Evolutionary conservation across 2,329 filamentous ascomycete genomes (phyloP).

Genomic region (Drechslerella coelobrocha): DNA sequence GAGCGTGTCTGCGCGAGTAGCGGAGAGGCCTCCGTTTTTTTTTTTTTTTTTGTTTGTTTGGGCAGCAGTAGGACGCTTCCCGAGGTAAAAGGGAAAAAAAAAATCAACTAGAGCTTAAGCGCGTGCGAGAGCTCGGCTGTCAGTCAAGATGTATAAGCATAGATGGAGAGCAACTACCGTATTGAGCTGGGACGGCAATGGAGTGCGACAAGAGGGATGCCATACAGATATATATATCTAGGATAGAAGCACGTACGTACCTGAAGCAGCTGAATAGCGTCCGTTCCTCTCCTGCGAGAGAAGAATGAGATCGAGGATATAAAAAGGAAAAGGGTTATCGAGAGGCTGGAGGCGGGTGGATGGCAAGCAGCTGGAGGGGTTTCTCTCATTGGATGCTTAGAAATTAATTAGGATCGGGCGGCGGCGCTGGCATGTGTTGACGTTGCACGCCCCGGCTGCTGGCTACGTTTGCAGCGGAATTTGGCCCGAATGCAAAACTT

Average conservation of each 20-base stretch:
- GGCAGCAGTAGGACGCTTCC: neutral
- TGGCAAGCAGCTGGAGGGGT: too few relatives aligned
- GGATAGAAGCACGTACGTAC: too few relatives aligned
- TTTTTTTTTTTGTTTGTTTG: neutral
- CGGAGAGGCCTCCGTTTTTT: too few relatives aligned
- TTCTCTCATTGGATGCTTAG: neutral
- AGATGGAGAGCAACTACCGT: too few relatives aligned
- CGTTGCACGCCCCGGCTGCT: neutral
- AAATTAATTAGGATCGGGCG: neutral
- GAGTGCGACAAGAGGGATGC: too few relatives aligned
- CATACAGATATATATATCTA: too few relatives aligned
- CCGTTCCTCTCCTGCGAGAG: too few relatives aligned
- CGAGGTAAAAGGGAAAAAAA: conserved; percentile 2
- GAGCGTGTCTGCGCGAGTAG: conserved; percentile 24
- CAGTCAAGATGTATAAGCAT: neutral
- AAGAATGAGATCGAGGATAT: too few relatives aligned
- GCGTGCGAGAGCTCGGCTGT: conserved; percentile 1
- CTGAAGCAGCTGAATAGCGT: too few relatives aligned
- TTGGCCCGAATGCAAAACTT: conserved; percentile 1
- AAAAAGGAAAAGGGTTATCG: too few relatives aligned
- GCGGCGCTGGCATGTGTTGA: conserved; percentile 5
- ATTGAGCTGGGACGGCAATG: too few relatives aligned
- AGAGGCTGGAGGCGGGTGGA: too few relatives aligned
- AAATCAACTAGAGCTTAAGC: neutral
- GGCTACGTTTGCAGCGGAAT: neutral